Evolutionary conservation across 1,139 yeast genomes (phyloP), one percentile per base, ranked within the genome.

Genomic region (Yamadazyma spencermartinsiae): DNA sequence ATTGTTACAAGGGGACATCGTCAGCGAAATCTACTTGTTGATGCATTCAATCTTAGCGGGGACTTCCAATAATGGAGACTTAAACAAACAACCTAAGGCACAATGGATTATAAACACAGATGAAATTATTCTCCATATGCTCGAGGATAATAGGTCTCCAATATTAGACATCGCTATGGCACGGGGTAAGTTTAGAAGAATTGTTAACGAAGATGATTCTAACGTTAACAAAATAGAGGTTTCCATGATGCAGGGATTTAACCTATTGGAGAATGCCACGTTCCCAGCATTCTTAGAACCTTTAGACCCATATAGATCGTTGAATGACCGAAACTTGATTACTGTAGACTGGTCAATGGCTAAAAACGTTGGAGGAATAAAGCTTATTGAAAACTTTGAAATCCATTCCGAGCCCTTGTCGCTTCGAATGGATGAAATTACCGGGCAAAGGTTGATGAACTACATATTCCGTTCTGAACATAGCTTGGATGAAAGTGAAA

Each of bases 331-430:
- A 7, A 59, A 56, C 39, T 46, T 80, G 52, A 58, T 82, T 10
- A 60, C 63, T 6, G 63, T 80, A 6, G 65, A 60, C 26, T 84
- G 92, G 92, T 72, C 76, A 4, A 75, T 82, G 79, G 79, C 76
- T 43, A 66, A 76, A 38, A 76, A 83, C 12, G 76, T 82, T 31
- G 90, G 89, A 32, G 90, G 90, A 1, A 82, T 83, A 43, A 71
- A 75, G 46, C 69, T 82, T 26, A 65, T 82, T 44, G 81, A 76
- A 46, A 63, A 70, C 43, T 72, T 81, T 36, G 76, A 73, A 34
- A 64, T 82, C 24, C 58, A 62, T 23, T 63, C 84, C 5, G 63
- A 68, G 37, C 88, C 88, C 31, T 61, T 83, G 44, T 73, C 72
- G 35, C 50, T 83, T 37, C 73, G 75, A 38, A 49, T 83, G 26